phyloP scores from a whole-genome alignment of 2,329 filamentous ascomycete species.

The Penicillium oxalicum region DNA sequence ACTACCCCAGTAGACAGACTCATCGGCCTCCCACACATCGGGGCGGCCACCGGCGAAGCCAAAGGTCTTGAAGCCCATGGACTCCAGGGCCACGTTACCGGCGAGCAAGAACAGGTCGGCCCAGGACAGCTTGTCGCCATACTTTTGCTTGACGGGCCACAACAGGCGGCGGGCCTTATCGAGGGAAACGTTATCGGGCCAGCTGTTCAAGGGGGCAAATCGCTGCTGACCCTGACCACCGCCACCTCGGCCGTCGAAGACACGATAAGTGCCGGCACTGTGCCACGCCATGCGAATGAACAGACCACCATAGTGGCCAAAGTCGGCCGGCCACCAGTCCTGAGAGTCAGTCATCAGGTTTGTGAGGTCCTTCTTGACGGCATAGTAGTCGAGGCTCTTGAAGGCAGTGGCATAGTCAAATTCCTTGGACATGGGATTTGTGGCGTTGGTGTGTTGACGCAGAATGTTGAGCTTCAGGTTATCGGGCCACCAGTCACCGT shows the following conservation, averaged over 20 bases:
- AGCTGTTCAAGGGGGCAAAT: slow-evolving; percentile 74
- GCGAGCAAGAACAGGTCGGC: slow-evolving; percentile 65
- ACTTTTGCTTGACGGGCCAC: slow-evolving; percentile 81
- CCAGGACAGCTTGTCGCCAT: slow-evolving; percentile 77
- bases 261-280: slow-evolving; percentile 71
- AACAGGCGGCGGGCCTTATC: slow-evolving; percentile 76
- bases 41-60: slow-evolving; percentile 67
- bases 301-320: slow-evolving; percentile 72
- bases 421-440: slow-evolving; percentile 59
- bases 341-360: slow-evolving; percentile 70
- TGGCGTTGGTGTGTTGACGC: slow-evolving; percentile 60
- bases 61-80: slow-evolving; percentile 67
- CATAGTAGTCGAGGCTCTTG: slow-evolving; percentile 64
- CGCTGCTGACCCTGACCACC: slow-evolving; percentile 70
- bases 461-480: slow-evolving; percentile 64
- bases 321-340: slow-evolving; percentile 77
- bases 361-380: slow-evolving; percentile 67
- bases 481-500: slow-evolving; percentile 69
- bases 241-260: slow-evolving; percentile 68
- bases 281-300: slow-evolving; percentile 81
- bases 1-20: slow-evolving; percentile 70
- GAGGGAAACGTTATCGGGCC: slow-evolving; percentile 71
- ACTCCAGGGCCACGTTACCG: slow-evolving; percentile 71
- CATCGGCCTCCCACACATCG: slow-evolving; percentile 70
- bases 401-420: slow-evolving; percentile 70